Conservation (phyloP, 2,329 filamentous ascomycete species). For the Didymella lethalis region DNA sequence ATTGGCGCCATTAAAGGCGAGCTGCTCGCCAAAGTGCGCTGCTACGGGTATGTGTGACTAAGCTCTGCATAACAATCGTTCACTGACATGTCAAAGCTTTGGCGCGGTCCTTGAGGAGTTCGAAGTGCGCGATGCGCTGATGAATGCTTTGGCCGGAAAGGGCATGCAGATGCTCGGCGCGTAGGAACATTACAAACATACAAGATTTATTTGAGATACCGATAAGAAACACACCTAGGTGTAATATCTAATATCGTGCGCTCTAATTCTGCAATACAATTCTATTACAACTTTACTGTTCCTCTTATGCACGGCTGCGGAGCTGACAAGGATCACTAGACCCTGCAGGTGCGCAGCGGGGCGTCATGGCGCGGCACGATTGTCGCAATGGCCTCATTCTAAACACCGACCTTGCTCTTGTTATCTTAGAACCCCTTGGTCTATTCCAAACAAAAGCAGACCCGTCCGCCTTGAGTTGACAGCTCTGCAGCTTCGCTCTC, state of each 20-base stretch:
- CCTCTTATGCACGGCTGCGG: slow-evolving; percentile 18
- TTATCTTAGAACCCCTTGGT: slow-evolving; percentile 20
- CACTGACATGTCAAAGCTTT: slow-evolving; percentile 57
- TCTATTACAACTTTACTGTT: slow-evolving; percentile 18
- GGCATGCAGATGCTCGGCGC: slow-evolving; percentile 11
- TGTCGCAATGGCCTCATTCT: slow-evolving; percentile 23
- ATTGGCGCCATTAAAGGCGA: slow-evolving; percentile 76
- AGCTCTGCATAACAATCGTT: not conserved
- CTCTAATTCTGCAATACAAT: slow-evolving; percentile 22
- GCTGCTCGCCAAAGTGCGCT: slow-evolving; percentile 81
- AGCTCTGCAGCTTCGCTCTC: not conserved
- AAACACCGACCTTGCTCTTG: slow-evolving; percentile 17
- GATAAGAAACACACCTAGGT: slow-evolving; percentile 14
- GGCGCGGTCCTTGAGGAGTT: slow-evolving; percentile 76
- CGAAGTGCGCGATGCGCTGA: slow-evolving; percentile 79
- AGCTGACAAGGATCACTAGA: slow-evolving; percentile 10
- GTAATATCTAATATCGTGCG: slow-evolving; percentile 35
- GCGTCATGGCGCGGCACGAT: slow-evolving; percentile 14
- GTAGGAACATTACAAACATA: slow-evolving; percentile 1
- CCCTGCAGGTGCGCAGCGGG: slow-evolving; percentile 17
- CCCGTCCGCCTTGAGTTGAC: not conserved
- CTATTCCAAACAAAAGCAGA: not conserved
- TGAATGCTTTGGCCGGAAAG: slow-evolving; percentile 71
- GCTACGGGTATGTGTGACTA: slow-evolving; percentile 78
- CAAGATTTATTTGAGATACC: not conserved